Evolutionary conservation across 441 rosid species (phyloP), one percentile per base, ranked within the genome.

Genomic region (Jatropha multifida): DNA sequence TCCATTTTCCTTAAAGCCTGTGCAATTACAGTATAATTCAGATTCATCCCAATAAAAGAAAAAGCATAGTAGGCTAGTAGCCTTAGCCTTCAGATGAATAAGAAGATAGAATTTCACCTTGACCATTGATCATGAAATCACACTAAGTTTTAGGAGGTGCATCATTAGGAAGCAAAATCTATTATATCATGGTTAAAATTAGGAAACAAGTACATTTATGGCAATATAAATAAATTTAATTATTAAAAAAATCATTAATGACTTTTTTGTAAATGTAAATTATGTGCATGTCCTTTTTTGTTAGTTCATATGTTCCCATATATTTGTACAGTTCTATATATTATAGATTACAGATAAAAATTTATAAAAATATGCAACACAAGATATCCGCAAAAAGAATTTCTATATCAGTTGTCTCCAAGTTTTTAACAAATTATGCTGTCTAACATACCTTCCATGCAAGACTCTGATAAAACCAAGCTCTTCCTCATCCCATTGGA

Each of bases 361-460:
- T 44, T 26, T 42, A 55, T 48, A 0, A n/a, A 40, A 46, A 38
- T 44, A 14, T 18, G 51, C 23, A 69, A 59, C 32, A 38, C 37
- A 46, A 49, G 18, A 44, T 38, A 6, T n/a, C 46, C 37, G 42
- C 48, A 58, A 67, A 54, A 63, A 48, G 27, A 51, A 15, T 62
- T 77, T 72, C 40, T 73, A 65, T 64, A 48, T 42, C 40, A 68
- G 66, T 44, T 60, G 18, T 55, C 7, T 42, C 64, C 23, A 74
- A 46, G 8, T 44, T 11, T 66, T 18, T 3, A 58, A 54, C 54
- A 62, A 71, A 20, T 11, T 20, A 68, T 72, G 23, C 59, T 48
- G 70, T 8, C 37, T 23, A 66, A 41, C 68, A 72, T 89, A 95
- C 99, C 98, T 93, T 89, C 94, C 98, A 81, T 82, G 66, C 76